Percentiles rank a stretch among this genome's conserved stretches.
Conservation (phyloP, 192 early-diverging fungal species). For the Coemansia sp. region DNA sequence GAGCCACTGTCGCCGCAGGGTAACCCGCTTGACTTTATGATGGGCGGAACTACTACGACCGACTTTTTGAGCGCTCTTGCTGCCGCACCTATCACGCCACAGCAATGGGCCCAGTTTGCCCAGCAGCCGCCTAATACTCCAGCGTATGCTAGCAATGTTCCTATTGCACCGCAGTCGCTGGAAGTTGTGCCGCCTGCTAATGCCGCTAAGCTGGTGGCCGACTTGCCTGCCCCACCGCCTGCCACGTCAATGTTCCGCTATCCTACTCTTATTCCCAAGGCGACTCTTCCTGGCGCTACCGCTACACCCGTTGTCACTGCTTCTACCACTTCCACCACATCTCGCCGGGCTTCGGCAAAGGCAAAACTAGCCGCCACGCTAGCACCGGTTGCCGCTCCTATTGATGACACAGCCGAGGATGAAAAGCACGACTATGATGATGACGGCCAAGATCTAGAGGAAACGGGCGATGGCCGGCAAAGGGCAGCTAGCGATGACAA, state of each 20-base stretch:
- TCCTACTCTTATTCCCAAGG: slow-evolving; percentile 35
- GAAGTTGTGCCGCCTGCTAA: background rate
- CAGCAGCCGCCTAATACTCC: slow-evolving; percentile 28
- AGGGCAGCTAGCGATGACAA: slow-evolving; percentile 77
- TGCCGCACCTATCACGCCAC: slow-evolving; percentile 7
- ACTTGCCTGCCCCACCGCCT: slow-evolving; percentile 23
- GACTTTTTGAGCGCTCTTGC: slow-evolving; percentile 40
- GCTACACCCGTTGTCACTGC: slow-evolving; percentile 3
- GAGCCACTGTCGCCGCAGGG: slow-evolving; percentile 14
- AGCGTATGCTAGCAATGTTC: slow-evolving; percentile 20
- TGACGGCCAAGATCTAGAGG: slow-evolving; percentile 3
- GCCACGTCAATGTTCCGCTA: slow-evolving; percentile 14
- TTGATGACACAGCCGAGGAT: slow-evolving; percentile 2
- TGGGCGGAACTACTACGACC: slow-evolving; percentile 25
- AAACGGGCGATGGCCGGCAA: slow-evolving; percentile 18
- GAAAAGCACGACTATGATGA: slow-evolving; percentile 8
- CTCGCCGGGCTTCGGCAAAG: slow-evolving; percentile 13
- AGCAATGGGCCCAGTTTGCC: slow-evolving; percentile 21
- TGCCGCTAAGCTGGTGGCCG: slow-evolving; percentile 17
- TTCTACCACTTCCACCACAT: slow-evolving; percentile 2
- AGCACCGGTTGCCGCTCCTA: background rate
- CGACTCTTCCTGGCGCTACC: background rate
- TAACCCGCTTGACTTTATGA: slow-evolving; percentile 42
- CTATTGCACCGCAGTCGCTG: slow-evolving; percentile 21
- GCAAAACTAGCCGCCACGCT: slow-evolving; percentile 3